Conservation (phyloP, 805 yeast genomes). For the fission yeast (Schizosaccharomyces pombe) region DNA sequence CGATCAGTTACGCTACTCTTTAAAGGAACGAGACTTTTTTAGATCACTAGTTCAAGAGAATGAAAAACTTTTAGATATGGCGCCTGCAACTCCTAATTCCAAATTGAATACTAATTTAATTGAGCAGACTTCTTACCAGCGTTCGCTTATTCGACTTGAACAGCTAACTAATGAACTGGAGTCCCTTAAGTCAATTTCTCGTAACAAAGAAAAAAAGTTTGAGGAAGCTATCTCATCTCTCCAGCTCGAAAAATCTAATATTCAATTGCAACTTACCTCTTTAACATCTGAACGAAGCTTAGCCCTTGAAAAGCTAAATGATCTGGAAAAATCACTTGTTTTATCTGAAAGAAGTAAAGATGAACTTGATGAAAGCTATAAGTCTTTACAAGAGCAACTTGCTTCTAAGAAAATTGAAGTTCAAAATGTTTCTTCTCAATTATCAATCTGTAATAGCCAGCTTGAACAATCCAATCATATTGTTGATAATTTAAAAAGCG, state of each 20-base stretch:
- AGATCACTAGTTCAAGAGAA: conserved; percentile 13
- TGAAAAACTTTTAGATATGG: background rate
- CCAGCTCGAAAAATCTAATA: background rate
- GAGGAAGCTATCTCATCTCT: background rate
- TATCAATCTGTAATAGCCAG: background rate
- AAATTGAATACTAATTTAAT: background rate
- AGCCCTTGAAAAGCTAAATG: background rate
- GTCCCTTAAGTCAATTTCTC: background rate
- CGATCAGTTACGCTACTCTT: conserved; percentile 28
- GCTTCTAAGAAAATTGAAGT: background rate
- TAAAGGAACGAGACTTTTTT: conserved; percentile 49
- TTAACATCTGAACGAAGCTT: background rate
- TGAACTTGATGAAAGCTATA: background rate
- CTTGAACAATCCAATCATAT: background rate
- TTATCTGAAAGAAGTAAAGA: background rate
- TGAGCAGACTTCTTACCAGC: background rate
- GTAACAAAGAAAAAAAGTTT: background rate
- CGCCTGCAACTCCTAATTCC: background rate
- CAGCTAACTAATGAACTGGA: background rate
- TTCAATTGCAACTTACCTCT: background rate
- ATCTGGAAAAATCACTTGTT: background rate
- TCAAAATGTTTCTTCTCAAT: background rate
- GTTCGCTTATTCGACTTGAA: background rate
- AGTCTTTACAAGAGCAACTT: background rate
- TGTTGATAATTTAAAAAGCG: background rate